Evolutionary conservation across 2,329 filamentous ascomycete genomes (phyloP), one percentile per base, ranked within the genome.

Genomic region (Pseudogymnoascus sp.): DNA sequence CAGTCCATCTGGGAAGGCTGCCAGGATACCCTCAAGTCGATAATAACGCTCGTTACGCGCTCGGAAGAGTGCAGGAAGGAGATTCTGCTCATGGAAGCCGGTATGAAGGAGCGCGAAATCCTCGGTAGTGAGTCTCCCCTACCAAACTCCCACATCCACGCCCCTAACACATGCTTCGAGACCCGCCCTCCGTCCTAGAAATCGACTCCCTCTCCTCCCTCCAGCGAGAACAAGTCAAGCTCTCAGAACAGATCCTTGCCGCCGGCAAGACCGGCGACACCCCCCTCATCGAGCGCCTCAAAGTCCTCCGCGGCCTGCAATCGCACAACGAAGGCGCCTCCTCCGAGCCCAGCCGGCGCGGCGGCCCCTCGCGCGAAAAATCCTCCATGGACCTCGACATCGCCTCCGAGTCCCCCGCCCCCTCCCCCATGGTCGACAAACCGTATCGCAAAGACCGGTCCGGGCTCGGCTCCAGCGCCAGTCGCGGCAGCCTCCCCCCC

Each of bases 301-400:
- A 65, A 21, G 19, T 65, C 42, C 64, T 72, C 23, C 65, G 38
- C 9, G 71, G 65, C 13, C 37, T 71, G 21, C 60, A 64, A 9
- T 66, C 63, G 29, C 65, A 68, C 29, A 69, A 71, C 37, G 70
- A 71, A 61, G 66, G 68, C 50, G 63, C 63, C 2, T 38, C 63
- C 13, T 62, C 66, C 9, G 62, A 61, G 21, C 21, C 64, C 17
- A 56, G 64, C 46, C 62, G 67, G 21, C 64, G 69, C 37, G 64
- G 65, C 17, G 64, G 65, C 7, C 64, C 63, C 9, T 65, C 68
- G 7, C 68, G 72, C 15, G 69, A 69, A 9, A 42, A 33, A 46
- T 68, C 67, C 7, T 67, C 64, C 2, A 66, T 71, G 31, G 72
- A 74, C 23, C 68, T 69, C 33, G 72, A 74, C 64, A 71, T 70